Evolutionary conservation across 1,284 basidiomycete species (phyloP).

Genomic region (Trametes pubescens): DNA sequence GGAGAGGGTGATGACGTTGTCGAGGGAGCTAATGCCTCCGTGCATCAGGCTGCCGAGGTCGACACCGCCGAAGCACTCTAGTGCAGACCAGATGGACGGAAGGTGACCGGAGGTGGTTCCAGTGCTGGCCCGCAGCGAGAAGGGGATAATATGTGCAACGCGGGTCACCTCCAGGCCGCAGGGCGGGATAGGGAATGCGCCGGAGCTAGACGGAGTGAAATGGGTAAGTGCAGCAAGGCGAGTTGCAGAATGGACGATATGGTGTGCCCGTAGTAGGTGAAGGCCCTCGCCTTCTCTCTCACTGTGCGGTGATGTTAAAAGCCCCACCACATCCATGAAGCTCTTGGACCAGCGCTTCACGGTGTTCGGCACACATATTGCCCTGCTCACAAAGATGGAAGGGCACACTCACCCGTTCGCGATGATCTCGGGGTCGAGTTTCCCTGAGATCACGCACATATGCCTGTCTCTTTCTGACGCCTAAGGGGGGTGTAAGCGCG

Average conservation of each 20-base stretch:
- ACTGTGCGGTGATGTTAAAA: too few species aligned
- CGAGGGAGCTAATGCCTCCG: conserved; percentile 28
- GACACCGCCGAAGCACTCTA: conserved; percentile 28
- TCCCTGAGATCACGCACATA: conserved; percentile 28
- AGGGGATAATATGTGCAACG: conserved; percentile 30
- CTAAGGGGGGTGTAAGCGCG: conserved; percentile 6
- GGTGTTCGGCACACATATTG: too few species aligned
- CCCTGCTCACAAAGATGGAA: too few species aligned
- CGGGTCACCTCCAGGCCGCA: conserved; percentile 28
- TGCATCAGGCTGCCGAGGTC: conserved; percentile 28
- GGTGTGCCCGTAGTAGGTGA: background rate
- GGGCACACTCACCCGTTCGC: conserved; percentile 23
- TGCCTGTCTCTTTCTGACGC: conserved; percentile 20
- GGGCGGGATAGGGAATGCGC: conserved; percentile 4
- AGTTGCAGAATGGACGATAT: background rate
- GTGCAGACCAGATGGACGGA: conserved; percentile 29
- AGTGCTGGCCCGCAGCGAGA: conserved; percentile 27
- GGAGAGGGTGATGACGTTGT: conserved; percentile 32
- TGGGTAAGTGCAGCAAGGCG: background rate
- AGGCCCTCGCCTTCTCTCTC: too few species aligned
- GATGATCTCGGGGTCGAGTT: conserved; percentile 27
- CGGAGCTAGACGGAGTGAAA: background rate
- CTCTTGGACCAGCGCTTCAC: too few species aligned
- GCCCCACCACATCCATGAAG: too few species aligned
- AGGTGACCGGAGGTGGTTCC: conserved; percentile 22